Evolutionary conservation across 1,284 basidiomycete species (phyloP).

Genomic region (Pascua guehoae): DNA sequence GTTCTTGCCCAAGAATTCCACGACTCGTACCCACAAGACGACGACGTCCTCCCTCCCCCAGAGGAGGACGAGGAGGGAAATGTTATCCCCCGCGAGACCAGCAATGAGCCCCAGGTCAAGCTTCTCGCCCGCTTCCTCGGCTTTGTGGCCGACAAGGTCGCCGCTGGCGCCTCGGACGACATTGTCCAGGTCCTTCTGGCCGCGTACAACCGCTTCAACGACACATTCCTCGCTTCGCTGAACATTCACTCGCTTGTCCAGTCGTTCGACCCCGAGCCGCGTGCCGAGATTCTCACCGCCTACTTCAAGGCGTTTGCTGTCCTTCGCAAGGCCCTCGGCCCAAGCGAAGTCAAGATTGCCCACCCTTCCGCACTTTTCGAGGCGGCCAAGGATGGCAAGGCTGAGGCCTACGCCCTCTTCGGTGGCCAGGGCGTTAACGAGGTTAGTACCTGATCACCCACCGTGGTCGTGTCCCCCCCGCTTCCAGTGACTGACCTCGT

Average conservation of each 20-base stretch:
- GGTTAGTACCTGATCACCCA: constrained; percentile 38
- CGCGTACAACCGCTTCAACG: constrained; percentile 71
- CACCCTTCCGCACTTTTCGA: constrained; percentile 71
- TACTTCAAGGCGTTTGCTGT: constrained; percentile 75
- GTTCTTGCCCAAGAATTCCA: constrained; percentile 80
- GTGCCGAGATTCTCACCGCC: constrained; percentile 70
- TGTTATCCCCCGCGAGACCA: constrained; percentile 23
- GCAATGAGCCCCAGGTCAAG: constrained; percentile 63
- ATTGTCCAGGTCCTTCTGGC: constrained; percentile 68
- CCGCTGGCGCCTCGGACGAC: constrained; percentile 57
- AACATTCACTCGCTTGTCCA: constrained; percentile 75
- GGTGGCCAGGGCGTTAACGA: constrained; percentile 99
- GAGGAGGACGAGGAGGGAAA: constrained; percentile 50
- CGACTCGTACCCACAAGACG: constrained; percentile 53
- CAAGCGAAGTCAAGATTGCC: constrained; percentile 58
- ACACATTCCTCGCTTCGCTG: constrained; percentile 63
- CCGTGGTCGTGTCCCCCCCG: too few species aligned
- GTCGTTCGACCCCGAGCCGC: constrained; percentile 67
- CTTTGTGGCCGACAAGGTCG: constrained; percentile 64
- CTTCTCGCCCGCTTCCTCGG: constrained; percentile 74
- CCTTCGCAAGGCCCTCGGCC: constrained; percentile 62
- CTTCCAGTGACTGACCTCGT: constrained; percentile 12
- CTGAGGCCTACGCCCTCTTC: constrained; percentile 87
- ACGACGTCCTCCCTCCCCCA: constrained; percentile 22
- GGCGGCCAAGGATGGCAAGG: constrained; percentile 64